Conservation (phyloP, 495 filamentous ascomycete species). For the Podospora pseudopauciseta region DNA sequence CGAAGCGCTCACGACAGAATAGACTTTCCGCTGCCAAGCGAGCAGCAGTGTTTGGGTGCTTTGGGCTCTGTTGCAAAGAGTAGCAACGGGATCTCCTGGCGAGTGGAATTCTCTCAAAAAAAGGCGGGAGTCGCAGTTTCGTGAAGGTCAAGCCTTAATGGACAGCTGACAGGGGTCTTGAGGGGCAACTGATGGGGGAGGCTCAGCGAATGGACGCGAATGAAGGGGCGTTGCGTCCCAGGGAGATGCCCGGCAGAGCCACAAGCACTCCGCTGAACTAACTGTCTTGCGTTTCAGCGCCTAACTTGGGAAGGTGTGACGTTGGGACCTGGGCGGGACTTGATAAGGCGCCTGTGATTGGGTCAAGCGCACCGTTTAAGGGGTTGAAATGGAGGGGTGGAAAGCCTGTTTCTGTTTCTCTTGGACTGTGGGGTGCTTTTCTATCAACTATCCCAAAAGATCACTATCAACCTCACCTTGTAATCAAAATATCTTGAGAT, state of each 20-base stretch:
- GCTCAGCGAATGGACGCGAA: conserved; percentile 14
- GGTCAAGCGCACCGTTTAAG: conserved; percentile 19
- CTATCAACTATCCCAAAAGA: neutral
- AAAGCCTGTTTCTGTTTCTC: conserved; percentile 15
- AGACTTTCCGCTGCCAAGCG: conserved; percentile 4
- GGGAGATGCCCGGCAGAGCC: conserved; percentile 25
- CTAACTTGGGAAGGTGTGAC: conserved; percentile 23
- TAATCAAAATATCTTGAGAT: neutral
- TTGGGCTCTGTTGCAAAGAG: conserved; percentile 17
- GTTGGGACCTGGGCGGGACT: conserved; percentile 7
- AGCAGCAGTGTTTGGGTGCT: conserved; percentile 12
- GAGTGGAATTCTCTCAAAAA: conserved; percentile 21
- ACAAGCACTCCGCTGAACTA: neutral
- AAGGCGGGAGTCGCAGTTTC: conserved; percentile 30
- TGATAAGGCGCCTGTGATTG: conserved; percentile 22
- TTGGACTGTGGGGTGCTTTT: neutral
- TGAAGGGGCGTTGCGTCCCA: conserved; percentile 31
- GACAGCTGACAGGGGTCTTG: conserved; percentile 26
- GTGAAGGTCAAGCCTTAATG: conserved; percentile 28
- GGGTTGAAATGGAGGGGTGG: conserved; percentile 15
- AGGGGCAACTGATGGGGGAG: conserved; percentile 1
- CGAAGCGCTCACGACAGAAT: neutral
- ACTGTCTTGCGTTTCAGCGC: conserved; percentile 28
- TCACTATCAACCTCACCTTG: neutral
- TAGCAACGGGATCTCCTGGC: conserved; percentile 9